phyloP scores from a whole-genome alignment of 495 filamentous ascomycete species.

The Filosporella fistucella region DNA sequence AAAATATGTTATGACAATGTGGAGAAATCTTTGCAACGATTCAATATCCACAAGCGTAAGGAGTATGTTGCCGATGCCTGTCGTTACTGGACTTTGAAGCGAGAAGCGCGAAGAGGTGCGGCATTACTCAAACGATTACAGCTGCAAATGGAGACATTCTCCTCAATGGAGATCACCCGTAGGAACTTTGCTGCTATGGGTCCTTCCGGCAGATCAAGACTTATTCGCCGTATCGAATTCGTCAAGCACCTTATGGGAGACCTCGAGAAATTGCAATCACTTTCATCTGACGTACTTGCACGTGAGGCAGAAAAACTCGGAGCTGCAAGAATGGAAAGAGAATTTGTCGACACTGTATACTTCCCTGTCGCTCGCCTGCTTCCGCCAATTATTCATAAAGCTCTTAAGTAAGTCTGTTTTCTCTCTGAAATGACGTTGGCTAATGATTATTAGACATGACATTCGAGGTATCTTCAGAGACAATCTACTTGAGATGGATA shows the following conservation, averaged over 20 bases:
- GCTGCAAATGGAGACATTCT: constrained; percentile 89
- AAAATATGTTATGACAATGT: constrained; percentile 77
- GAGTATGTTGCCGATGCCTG: constrained; percentile 90
- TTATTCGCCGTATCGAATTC: constrained; percentile 84
- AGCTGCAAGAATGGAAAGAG: constrained; percentile 67
- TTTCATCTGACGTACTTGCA: constrained; percentile 65
- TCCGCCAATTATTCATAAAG: constrained; percentile 76
- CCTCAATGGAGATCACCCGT: constrained; percentile 91
- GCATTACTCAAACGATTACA: constrained; percentile 89
- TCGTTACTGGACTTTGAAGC: constrained; percentile 96
- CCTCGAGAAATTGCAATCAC: constrained; percentile 62
- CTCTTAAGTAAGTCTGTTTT: constrained; percentile 49
- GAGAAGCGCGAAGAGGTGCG: constrained; percentile 86
- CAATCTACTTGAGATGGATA: constrained; percentile 57
- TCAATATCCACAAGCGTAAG: constrained; percentile 77
- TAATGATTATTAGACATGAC: constrained; percentile 61
- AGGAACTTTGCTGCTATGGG: constrained; percentile 93
- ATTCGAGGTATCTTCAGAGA: constrained; percentile 63
- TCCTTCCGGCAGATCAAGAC: constrained; percentile 67
- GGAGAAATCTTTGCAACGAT: constrained; percentile 71
- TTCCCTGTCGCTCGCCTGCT: constrained; percentile 81
- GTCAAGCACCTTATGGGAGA: constrained; percentile 70
- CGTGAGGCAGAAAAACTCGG: constrained; percentile 71
- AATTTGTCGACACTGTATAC: constrained; percentile 80
- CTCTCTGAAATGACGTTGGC: constrained; percentile 11